Evolutionary conservation across 2,329 filamentous ascomycete species (phyloP), one percentile per base, ranked within the genome.

Genomic region (Mollisiaceae sp.): DNA sequence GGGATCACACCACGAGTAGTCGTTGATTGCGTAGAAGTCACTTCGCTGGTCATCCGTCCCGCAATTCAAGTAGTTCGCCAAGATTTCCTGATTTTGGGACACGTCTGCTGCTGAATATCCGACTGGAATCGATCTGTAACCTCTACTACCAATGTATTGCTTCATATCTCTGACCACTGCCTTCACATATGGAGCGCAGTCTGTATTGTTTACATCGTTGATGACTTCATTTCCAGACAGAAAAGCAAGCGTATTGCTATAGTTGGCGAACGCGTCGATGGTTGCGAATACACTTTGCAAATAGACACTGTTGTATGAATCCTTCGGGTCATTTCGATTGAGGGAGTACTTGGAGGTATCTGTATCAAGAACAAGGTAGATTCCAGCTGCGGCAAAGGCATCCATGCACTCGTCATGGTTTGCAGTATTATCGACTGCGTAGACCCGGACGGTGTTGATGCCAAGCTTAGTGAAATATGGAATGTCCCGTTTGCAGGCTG

Each of bases 311-410:
- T 91, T 91, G 83, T 91, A 91, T 1, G 89, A 91, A 18, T 61
- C 55, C 20, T 57, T 57, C 8, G 55, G 55, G 2, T 57, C 36
- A 15, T 39, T 6, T 39, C 55, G 55, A 14, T 57, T 57, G 15
- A 57, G 36, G 18, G 55, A 90, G 81, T 91, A 91, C 69, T 86
- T 82, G 67, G 89, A 89, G n/a, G 86, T 89, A 82, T 91, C 91
- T 78, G 90, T 86, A 73, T 91, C 89, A 56, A 91, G 82, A 8
- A 90, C 88, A 41, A 92, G 82, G 82, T 91, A 91, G 80, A 92
- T 92, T 69, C 89, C 89, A 67, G 89, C 89, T 72, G 86, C 87
- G 55, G 87, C 86, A 65, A 91, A 80, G 39, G 82, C 80, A 57
- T 79, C 81, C 89, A 92, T 92, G 79, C 89, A 91, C 67, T 84